phyloP scores from a whole-genome alignment of 2,329 filamentous ascomycete species.

The Nannizzia gypsea region DNA sequence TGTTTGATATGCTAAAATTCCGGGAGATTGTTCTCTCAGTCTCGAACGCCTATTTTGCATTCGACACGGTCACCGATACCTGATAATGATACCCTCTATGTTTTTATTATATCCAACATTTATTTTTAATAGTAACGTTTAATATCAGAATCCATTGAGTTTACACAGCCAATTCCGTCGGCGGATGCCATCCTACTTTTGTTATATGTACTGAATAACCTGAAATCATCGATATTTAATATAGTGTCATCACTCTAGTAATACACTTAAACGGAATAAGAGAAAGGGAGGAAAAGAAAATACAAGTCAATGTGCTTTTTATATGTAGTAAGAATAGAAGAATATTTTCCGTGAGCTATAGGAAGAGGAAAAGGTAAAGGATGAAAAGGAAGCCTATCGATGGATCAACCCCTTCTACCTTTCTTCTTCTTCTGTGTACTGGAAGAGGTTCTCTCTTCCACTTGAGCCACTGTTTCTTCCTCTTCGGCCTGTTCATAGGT shows the following conservation, averaged over 20 bases:
- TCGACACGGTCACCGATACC: background rate
- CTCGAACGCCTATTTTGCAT: background rate
- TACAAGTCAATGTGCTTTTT: background rate
- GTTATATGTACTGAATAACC: too few species aligned
- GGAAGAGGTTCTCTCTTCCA: background rate
- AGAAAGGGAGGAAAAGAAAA: background rate
- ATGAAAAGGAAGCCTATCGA: background rate
- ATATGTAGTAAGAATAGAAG: background rate
- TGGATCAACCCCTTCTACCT: background rate
- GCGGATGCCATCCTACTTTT: too few species aligned
- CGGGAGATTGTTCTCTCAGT: background rate
- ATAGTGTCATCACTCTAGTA: background rate
- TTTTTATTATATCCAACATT: background rate
- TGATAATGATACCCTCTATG: background rate
- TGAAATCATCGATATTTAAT: too few species aligned
- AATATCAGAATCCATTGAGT: background rate
- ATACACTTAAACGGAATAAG: background rate
- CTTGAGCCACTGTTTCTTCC: background rate
- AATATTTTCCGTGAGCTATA: background rate
- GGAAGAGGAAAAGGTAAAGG: background rate
- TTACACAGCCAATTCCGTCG: too few species aligned
- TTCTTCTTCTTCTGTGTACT: background rate
- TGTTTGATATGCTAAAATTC: too few species aligned
- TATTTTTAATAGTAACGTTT: background rate
- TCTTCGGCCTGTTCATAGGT: slow-evolving; percentile 16